Evolutionary conservation across 2,329 filamentous ascomycete genomes (phyloP).

Genomic region (Aspergillus sp.): DNA sequence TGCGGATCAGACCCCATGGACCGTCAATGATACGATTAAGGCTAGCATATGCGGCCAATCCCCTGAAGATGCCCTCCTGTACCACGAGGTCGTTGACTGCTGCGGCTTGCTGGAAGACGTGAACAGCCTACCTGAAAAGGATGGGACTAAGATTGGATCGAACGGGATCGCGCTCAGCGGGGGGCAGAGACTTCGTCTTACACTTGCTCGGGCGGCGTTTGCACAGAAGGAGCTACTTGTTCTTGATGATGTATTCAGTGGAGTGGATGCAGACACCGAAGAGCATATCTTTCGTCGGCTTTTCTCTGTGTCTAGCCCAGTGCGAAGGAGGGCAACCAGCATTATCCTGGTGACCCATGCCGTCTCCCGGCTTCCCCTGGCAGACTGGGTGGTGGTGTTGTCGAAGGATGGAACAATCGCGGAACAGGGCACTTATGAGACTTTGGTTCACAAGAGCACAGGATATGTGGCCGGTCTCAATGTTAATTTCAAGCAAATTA

Average conservation of each 20-base stretch:
- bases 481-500: too few species aligned
- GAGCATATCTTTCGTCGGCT: not conserved
- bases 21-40: not conserved
- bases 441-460: not conserved
- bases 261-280: not conserved
- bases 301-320: not conserved
- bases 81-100: not conserved
- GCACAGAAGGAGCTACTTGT: not conserved
- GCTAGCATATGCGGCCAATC: not conserved
- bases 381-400: not conserved
- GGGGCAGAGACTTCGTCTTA: not conserved
- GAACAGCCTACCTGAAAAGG: not conserved
- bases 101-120: not conserved
- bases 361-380: not conserved
- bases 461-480: not conserved
- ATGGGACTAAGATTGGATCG: not conserved
- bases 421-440: not conserved
- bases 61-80: not conserved
- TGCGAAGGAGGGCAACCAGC: not conserved
- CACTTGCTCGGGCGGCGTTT: not conserved
- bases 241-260: not conserved
- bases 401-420: not conserved
- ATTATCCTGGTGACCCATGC: not conserved
- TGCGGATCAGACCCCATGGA: not conserved
- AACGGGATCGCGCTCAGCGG: not conserved